Base-by-base conservation (phyloP, 129 eudicot genomes). In the Mikania micrantha region DNA sequence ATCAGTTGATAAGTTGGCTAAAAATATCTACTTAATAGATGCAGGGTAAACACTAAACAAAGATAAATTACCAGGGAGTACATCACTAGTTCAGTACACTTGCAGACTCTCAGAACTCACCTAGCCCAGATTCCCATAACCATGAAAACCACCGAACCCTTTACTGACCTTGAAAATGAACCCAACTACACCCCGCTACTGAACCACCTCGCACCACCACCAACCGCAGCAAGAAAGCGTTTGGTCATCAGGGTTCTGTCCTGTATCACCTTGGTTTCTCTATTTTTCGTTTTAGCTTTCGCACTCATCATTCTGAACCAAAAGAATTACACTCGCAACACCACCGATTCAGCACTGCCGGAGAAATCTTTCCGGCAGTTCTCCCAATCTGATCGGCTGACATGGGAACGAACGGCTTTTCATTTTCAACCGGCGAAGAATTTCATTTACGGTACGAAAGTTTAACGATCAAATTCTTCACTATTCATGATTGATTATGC, bases 351-450 rank as follows among this genome's bases (percentile, higher is more conserved):
- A 62, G 77, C 35, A 19, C 36, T 11, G 11, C 7, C 28, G 62
- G 74, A 74, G 7, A 53, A 69, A 53, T 50, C 72, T 52, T 67
- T 74, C 70, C 45, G 52, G 64, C 65, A 11, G 15, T 11, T n/a
- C 42, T 67, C 84, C 10, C 73, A 25, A 2, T 20, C 78, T 9
- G 84, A 48, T 24, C 84, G 84, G 75, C 58, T 92, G 32, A 42
- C 44, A n/a, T 92, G 98, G 98, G 96, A 92, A 62, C 79, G 91
- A 40, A 84, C 96, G 0, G 80, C 87, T 53, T 92, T 58, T 66
- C 98, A 92, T 63, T 92, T 88, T 73, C 98, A 88, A 48, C 98
- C 96, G 0, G 78, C 84, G 19, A 69, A 88, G 49, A 92, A 92
- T 67, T 92, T 91, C 88, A 88, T 92, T 81, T 85, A 82, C 64